Conservation (phyloP, 352 stramenopile species). For the Phytophthora idaei region DNA sequence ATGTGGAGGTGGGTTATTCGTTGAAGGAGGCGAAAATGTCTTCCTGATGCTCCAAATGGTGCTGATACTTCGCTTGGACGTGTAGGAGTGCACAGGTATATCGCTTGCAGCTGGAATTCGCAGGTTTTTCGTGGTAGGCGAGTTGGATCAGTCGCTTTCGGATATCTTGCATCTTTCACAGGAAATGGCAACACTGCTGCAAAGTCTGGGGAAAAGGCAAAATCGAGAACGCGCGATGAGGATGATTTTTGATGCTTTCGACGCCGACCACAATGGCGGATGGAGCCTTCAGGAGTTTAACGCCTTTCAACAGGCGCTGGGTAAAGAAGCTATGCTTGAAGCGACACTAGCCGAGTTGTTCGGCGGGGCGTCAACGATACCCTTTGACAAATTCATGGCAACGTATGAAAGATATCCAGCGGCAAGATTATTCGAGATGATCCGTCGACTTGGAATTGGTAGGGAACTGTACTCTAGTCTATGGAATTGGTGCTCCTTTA, state of each 20-base stretch:
- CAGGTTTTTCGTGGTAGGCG: conserved; percentile 39
- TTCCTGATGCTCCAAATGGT: background rate
- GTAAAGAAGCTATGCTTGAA: conserved; percentile 47
- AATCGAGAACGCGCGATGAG: conserved; percentile 45
- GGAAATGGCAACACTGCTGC: conserved; percentile 21
- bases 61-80: background rate
- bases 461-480: conserved; percentile 4
- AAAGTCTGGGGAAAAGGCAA: conserved; percentile 44
- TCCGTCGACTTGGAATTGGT: conserved; percentile 51
- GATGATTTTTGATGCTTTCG: conserved; percentile 53
- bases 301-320: conserved; percentile 55
- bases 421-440: conserved; percentile 42
- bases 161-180: conserved; percentile 40
- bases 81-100: conserved; percentile 17
- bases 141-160: conserved; percentile 46
- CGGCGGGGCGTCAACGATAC: conserved; percentile 24
- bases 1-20: conserved; percentile 39
- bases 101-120: conserved; percentile 34
- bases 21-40: background rate
- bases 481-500: background rate
- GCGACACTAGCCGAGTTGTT: conserved; percentile 48
- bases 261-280: conserved; percentile 42
- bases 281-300: conserved; percentile 71
- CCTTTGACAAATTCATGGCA: conserved; percentile 39
- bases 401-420: conserved; percentile 47